Conservation (phyloP, 768 basidiomycete species). For the Rubroboletus pulcherrimus region DNA sequence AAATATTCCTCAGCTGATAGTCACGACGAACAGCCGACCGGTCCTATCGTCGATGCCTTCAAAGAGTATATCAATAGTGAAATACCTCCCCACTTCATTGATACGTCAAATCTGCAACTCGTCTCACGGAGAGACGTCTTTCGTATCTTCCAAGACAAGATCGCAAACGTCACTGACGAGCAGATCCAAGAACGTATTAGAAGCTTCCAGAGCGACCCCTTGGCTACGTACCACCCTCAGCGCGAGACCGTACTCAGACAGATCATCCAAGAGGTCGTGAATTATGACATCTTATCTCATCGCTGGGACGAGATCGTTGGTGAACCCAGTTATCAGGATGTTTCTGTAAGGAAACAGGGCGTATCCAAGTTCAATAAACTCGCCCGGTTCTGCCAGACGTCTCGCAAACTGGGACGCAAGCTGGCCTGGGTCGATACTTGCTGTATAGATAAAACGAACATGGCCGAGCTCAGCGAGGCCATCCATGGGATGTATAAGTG, state of each 20-base stretch:
- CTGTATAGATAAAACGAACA: slow-evolving; percentile 19
- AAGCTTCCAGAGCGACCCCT: neutral
- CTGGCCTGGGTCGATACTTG: slow-evolving; percentile 18
- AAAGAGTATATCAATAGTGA: slow-evolving; percentile 13
- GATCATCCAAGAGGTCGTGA: slow-evolving; percentile 11
- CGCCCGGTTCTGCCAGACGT: slow-evolving; percentile 1
- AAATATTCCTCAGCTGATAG: neutral
- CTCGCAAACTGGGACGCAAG: neutral
- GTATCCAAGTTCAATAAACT: slow-evolving; percentile 1
- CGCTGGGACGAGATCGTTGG: slow-evolving; percentile 2
- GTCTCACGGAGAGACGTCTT: slow-evolving; percentile 4
- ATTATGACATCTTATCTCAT: slow-evolving; percentile 16
- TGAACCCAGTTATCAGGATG: slow-evolving; percentile 12
- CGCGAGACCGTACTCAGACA: slow-evolving; percentile 1
- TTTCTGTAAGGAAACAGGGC: neutral
- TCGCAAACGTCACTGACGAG: slow-evolving; percentile 1
- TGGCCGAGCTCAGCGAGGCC: slow-evolving; percentile 18
- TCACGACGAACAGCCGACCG: neutral
- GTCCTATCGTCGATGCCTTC: slow-evolving; percentile 2
- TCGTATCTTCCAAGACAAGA: slow-evolving; percentile 4
- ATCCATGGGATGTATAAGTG: slow-evolving; percentile 22
- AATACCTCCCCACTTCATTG: slow-evolving; percentile 6
- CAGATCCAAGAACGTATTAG: slow-evolving; percentile 1
- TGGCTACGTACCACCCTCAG: neutral
- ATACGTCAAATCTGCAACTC: slow-evolving; percentile 6